Base-by-base conservation (phyloP, 164 flowering plant genomes). In the Vitis cinerea region DNA sequence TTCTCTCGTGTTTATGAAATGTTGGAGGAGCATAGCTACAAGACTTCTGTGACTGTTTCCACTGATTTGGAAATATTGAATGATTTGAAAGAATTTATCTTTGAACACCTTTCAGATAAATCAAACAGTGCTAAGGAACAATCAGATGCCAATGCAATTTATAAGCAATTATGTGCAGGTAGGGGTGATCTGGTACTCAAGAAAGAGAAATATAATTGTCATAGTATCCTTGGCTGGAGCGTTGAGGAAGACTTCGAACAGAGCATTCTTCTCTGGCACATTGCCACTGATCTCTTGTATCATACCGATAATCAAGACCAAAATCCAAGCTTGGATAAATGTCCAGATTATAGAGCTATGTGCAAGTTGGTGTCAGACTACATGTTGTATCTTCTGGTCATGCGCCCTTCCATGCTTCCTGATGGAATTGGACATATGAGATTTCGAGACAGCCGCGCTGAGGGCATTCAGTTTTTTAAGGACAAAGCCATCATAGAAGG, bases 181-280 rank as follows among this genome's bases (percentile, higher is more conserved):
- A 2, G 1, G 2, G 17, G 29, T 44, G 27, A 10, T 57, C 57
- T 31, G 50, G 59, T 10, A 31, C 27, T 13, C 6, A 1, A 8
- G 71, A 17, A 14, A 31, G n/a, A 29, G 50, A 10, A 15, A 9
- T 37, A 37, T 37, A 37, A 10, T 15, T 9, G 15, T 31, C n/a
- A 63, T 2, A 37, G 44, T 37, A 37, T 3, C 44, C 44, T 37
- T 37, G 44, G 44, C 44, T 68, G 68, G 9, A 71, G 55, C 9
- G 72, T 68, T 10, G 31, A 37, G 44, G 44, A 23, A 37, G 44
- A 37, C 44, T 37, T 37, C 7, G 44, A 37, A 3, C 44, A 37
- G 64, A 23, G 72, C 69, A 37, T 74, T 49, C 63, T 74, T 8
- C 50, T 71, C 4, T 72, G 75, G 79, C 79, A 76, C 30, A 71